These are phyloP conservation scores for Aspergillus sclerotiicarbonarius DNA, from an alignment of 495 filamentous ascomycete species.

Conservation along the genomic window DNA sequence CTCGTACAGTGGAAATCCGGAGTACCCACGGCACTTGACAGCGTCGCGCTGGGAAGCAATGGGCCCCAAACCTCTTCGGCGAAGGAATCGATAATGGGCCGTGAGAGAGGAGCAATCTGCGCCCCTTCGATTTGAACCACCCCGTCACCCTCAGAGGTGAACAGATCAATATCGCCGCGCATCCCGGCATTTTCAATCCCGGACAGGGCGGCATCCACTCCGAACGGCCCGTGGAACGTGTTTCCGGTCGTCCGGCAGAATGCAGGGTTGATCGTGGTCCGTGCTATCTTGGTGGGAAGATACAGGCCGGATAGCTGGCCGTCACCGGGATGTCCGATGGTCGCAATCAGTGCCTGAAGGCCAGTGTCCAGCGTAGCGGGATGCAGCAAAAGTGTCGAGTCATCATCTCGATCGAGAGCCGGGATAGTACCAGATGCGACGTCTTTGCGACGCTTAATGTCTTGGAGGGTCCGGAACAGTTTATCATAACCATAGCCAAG, in stretches of 20 bases:
- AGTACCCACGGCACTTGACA: background rate
- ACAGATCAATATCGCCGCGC: conserved; percentile 9
- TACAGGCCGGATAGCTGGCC: conserved; percentile 1
- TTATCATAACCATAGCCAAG: conserved; percentile 25
- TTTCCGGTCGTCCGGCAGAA: background rate
- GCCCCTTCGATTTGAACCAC: conserved; percentile 10
- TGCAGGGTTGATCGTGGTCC: background rate
- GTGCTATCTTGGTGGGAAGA: conserved; percentile 7
- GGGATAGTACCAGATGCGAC: conserved; percentile 10
- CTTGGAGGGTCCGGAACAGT: conserved; percentile 15
- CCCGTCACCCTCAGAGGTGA: background rate
- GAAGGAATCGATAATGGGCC: background rate
- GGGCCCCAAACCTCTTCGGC: conserved; percentile 8
- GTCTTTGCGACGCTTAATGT: conserved; percentile 10
- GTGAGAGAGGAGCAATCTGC: conserved; percentile 2
- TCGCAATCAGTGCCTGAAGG: conserved; percentile 7
- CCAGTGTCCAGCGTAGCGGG: conserved; percentile 7
- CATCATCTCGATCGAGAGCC: background rate
- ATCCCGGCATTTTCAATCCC: background rate
- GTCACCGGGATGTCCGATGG: conserved; percentile 7
- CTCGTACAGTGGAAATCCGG: background rate
- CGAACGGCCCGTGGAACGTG: too few species aligned
- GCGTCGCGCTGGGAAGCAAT: background rate
- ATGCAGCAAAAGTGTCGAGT: conserved; percentile 6
- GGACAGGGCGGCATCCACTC: background rate